Percentiles rank a stretch among this genome's conserved stretches.
Conservation (phyloP, 306 rosid genomes). For the Arachis stenosperma region DNA sequence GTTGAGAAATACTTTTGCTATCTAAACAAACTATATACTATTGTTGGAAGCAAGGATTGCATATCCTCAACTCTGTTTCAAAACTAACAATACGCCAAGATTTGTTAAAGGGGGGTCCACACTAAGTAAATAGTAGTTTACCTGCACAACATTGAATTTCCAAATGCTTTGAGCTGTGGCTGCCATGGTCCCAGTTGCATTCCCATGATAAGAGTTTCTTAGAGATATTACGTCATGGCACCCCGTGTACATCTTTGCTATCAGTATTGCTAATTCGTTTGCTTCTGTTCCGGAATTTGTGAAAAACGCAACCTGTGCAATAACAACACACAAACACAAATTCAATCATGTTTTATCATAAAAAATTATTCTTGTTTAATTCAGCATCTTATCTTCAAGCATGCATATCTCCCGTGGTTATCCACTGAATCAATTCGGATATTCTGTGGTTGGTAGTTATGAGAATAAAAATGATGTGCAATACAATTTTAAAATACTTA, state of each 20-base stretch:
- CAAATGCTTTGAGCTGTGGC: slow-evolving; percentile 90
- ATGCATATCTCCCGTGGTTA: not conserved
- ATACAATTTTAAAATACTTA: not conserved
- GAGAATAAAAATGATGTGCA: not conserved
- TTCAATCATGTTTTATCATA: too few relatives aligned
- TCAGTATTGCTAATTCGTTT: slow-evolving; percentile 84
- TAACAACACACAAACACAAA: not conserved
- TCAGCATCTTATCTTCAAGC: too few relatives aligned
- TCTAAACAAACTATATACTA: slow-evolving; percentile 1
- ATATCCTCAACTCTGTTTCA: not conserved
- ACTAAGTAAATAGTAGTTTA: slow-evolving; percentile 18
- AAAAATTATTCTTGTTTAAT: too few relatives aligned
- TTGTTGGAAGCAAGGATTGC: not conserved
- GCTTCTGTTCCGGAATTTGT: slow-evolving; percentile 99
- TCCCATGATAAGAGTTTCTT: slow-evolving; percentile 92
- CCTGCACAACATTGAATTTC: slow-evolving; percentile 87
- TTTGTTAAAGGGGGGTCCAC: slow-evolving; percentile 18
- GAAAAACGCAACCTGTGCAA: slow-evolving; percentile 76
- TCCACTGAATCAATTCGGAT: not conserved
- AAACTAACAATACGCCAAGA: slow-evolving; percentile 12
- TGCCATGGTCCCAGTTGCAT: slow-evolving; percentile 89
- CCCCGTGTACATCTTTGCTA: slow-evolving; percentile 78
- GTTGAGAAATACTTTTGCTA: not conserved
- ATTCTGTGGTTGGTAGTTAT: not conserved
- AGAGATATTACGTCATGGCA: slow-evolving; percentile 83